Base-by-base conservation (phyloP, 2,329 filamentous ascomycete species). In the Fusarium protoensiforme region DNA sequence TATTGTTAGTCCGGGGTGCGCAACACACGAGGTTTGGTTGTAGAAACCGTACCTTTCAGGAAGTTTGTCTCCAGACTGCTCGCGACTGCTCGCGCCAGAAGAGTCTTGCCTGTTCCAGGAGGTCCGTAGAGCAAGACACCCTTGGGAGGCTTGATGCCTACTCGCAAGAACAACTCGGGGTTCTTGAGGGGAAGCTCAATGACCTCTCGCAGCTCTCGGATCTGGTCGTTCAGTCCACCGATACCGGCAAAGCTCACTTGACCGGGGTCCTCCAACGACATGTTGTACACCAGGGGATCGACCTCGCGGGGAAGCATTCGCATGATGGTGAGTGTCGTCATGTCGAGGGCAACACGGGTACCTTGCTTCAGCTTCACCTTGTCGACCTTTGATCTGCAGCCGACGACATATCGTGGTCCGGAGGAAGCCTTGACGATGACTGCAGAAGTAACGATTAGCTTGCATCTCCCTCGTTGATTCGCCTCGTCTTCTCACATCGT, bases 311-410 rank as follows among this genome's bases (percentile, higher is more conserved):
- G 97, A 54, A 99, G 89, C 96, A 99, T 99, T 80, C 96, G 94
- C 96, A 99, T 99, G 84, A 99, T 99, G 69, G 96, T 99, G 77
- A 99, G 93, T 22, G 96, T 99, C 60, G 96, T 99, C 96, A 99
- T 99, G 81, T 99, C 96, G 68, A 99, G 92, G 36, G 96, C 96
- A 64, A 99, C 96, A 80, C 96, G 94, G 31, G 96, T 98, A 79
- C 97, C 97, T 85, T 99, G 96, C 90, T 98, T 99, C 82, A 99
- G 87, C 88, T 98, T 98, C 72, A 88, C 87, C 87, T 97, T 98
- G 87, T 99, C 96, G 80, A 99, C 96, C 85, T 99, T 99, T 72
- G 95, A 98, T 80, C 96, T 92, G 87, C 96, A 99, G 67, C 96
- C 96, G 78, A 99, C 96, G 68, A 99, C 97, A 85, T 99, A 99